Percentiles rank a stretch among this genome's conserved stretches.
Conservation (phyloP, 345 rosid species). For the Nephelium lappaceum region DNA sequence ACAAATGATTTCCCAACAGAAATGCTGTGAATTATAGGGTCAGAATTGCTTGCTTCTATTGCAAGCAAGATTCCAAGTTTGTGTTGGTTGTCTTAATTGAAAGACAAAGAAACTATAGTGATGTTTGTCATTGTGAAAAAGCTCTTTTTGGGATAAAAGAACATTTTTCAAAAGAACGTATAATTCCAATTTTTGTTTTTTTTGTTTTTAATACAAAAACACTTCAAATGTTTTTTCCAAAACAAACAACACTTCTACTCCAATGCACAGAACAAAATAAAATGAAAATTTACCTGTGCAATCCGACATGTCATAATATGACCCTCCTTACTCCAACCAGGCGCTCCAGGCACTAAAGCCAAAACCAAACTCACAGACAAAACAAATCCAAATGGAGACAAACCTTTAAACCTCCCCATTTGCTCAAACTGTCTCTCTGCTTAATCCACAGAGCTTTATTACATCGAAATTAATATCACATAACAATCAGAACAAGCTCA, state of each 20-base stretch:
- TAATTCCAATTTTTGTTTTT: background rate
- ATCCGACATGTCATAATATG: slow-evolving; percentile 83
- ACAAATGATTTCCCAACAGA: background rate
- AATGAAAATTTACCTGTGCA: slow-evolving; percentile 61
- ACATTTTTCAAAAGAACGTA: background rate
- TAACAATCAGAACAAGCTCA: slow-evolving; percentile 20
- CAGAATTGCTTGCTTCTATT: background rate
- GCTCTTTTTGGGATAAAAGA: too few species aligned
- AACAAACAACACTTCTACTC: background rate
- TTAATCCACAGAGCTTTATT: slow-evolving; percentile 12
- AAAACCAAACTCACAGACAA: slow-evolving; percentile 34
- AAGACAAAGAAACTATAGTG: too few species aligned
- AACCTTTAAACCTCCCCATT: slow-evolving; percentile 28
- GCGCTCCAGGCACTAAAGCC: slow-evolving; percentile 40
- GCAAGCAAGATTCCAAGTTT: slow-evolving; percentile 1
- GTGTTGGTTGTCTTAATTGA: background rate
- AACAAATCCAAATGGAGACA: slow-evolving; percentile 29
- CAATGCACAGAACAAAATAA: background rate
- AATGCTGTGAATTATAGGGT: background rate
- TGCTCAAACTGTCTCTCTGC: slow-evolving; percentile 7
- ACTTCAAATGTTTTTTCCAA: too few species aligned
- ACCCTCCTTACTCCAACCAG: slow-evolving; percentile 94
- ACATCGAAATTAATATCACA: slow-evolving; percentile 9
- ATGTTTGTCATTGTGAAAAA: background rate
- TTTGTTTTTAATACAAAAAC: too few species aligned